Evolutionary conservation across 2,329 filamentous ascomycete species (phyloP).

Genomic region (Ascochyta rabiei): DNA sequence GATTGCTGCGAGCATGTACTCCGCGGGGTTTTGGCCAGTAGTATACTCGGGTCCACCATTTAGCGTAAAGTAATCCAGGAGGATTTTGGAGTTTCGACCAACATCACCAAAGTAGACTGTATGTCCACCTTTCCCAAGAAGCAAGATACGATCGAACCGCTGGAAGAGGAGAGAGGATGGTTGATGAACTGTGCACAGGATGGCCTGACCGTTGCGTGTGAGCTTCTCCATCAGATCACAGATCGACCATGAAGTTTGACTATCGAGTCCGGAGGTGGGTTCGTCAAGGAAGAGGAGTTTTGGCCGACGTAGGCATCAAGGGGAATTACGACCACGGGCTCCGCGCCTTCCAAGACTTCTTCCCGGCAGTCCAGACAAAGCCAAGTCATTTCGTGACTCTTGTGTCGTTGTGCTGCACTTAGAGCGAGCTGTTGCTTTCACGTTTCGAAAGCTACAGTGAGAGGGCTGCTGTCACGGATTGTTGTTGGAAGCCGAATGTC

Average conservation of each 20-base stretch:
- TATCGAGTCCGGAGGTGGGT: conserved; percentile 80
- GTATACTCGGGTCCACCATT: conserved; percentile 70
- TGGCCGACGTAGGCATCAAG: conserved; percentile 16
- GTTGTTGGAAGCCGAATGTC: conserved; percentile 1
- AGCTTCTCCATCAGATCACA: conserved; percentile 84
- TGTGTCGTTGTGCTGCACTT: neutral
- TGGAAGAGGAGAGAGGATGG: conserved; percentile 92
- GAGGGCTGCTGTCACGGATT: neutral
- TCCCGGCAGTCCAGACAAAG: neutral
- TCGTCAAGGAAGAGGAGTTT: conserved; percentile 58
- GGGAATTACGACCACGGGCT: neutral
- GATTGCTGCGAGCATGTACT: conserved; percentile 70
- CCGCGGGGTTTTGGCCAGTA: conserved; percentile 72
- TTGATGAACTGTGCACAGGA: conserved; percentile 94
- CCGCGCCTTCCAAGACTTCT: neutral
- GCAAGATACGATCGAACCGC: conserved; percentile 79
- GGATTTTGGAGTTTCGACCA: conserved; percentile 67
- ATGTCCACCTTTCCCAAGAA: conserved; percentile 75
- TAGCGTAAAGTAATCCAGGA: conserved; percentile 75
- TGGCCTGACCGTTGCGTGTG: conserved; percentile 77
- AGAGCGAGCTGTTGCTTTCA: neutral
- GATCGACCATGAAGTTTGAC: conserved; percentile 60
- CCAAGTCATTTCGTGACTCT: neutral
- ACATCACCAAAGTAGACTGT: conserved; percentile 83
- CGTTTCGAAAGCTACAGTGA: neutral